Base-by-base conservation (phyloP, 257 asterid species). In the Forsythia viridissima region DNA sequence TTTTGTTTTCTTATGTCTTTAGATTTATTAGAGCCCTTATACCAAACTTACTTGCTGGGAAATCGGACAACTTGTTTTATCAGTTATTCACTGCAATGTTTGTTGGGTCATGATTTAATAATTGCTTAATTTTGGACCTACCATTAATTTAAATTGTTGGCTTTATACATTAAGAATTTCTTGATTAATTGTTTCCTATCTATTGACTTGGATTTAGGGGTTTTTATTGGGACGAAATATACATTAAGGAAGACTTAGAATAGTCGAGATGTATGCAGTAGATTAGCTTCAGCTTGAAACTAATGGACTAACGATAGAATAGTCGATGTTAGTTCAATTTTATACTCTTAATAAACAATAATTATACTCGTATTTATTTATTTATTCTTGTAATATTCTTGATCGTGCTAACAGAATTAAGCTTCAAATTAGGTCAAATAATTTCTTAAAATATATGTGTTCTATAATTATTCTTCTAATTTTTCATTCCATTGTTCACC, bases 111-210 rank as follows among this genome's bases (percentile, higher is more conserved):
- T 10, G 21, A 21, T 30, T 21, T 21, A 4, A 21, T 8, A 61
- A 61, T 63, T 63, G 16, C 69, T 63, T 63, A 61, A 61, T 21
- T 20, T 20, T 61, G 52, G 34, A 59, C 44, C 39, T 12, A 67
- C 21, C 70, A 36, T 52, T 51, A 59, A 59, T 78, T 51, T 51
- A 70, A 70, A 72, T 71, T 78, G 72, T 71, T 71, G 77, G 65
- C 77, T 71, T 40, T 16, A 59, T 78, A 75, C 77, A 55, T 67
- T 59, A 4, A 6, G 11, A 18, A 59, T 77, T 38, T 18, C 68
- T 21, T 70, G 72, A 11, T 55, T 57, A 65, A 34, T 67, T 30
- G 3, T 46, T 18, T 37, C 8, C 51, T 55, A 12, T 30, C 24
- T 66, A 34, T 16, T 76, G n/a, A 41, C 1, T 65, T 76, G 38